Evolutionary conservation across 345 rosid genomes (phyloP).

Genomic region (Aquilaria yunnanensis): DNA sequence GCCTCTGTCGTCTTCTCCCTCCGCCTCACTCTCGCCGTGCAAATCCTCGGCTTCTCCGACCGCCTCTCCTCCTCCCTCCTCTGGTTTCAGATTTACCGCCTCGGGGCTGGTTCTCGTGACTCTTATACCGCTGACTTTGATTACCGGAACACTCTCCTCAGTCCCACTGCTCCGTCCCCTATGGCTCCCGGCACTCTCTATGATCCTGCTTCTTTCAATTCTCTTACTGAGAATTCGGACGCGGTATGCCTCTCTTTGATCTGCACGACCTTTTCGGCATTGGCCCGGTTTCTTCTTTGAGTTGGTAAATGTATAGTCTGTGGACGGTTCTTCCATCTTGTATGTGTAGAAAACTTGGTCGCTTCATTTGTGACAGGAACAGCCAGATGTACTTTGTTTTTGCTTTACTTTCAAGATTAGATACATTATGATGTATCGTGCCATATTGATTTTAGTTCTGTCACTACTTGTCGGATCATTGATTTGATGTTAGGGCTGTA

Average conservation of each 20-base stretch:
- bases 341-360: too few species aligned
- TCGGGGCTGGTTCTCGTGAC: conserved; percentile 48
- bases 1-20: conserved; percentile 57
- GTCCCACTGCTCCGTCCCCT: conserved; percentile 38
- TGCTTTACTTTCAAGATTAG: too few species aligned
- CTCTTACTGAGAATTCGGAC: conserved; percentile 41
- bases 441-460: too few species aligned
- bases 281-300: neutral
- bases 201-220: conserved; percentile 53
- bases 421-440: too few species aligned
- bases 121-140: conserved; percentile 36
- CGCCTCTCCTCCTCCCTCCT: conserved; percentile 71
- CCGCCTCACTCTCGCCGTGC: conserved; percentile 77
- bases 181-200: conserved; percentile 46
- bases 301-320: neutral
- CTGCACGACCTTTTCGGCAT: neutral
- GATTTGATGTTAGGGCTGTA: conserved; percentile 3
- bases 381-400: too few species aligned
- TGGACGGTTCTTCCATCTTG: neutral
- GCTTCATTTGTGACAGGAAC: too few species aligned
- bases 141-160: conserved; percentile 58
- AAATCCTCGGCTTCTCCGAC: conserved; percentile 65
- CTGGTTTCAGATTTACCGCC: conserved; percentile 92
- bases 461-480: too few species aligned
- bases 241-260: conserved; percentile 18